These are phyloP conservation scores for Termitomyces sp. DNA, from an alignment of 768 basidiomycete species.

Conservation along the genomic window DNA sequence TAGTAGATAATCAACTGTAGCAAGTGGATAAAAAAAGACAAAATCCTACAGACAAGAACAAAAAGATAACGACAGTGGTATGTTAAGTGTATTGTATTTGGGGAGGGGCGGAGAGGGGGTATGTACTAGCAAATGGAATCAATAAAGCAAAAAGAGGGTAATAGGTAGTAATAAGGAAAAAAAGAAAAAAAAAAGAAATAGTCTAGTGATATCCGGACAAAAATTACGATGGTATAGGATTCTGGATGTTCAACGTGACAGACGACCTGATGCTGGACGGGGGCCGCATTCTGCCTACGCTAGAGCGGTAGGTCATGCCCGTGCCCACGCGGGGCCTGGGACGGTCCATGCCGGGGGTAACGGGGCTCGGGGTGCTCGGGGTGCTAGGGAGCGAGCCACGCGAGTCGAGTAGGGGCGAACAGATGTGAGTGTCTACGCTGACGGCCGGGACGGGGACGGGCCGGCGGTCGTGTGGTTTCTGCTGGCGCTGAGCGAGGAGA, in stretches of 20 bases:
- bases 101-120: too few relatives aligned
- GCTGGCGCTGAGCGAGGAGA: slow-evolving; percentile 24
- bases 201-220: background rate
- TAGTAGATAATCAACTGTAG: too few relatives aligned
- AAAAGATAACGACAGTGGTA: background rate
- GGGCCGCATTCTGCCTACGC: background rate
- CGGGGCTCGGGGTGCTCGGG: background rate
- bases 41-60: background rate
- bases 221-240: background rate
- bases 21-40: too few relatives aligned
- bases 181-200: too few relatives aligned
- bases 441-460: background rate
- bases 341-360: slow-evolving; percentile 10
- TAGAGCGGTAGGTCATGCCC: slow-evolving; percentile 60
- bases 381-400: slow-evolving; percentile 12
- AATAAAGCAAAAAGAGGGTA: too few relatives aligned
- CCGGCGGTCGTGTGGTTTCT: background rate
- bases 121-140: too few relatives aligned
- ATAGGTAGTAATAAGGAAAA: too few relatives aligned
- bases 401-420: slow-evolving; percentile 27
- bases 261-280: background rate
- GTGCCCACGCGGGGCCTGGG: slow-evolving; percentile 61
- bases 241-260: background rate
- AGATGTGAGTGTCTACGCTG: slow-evolving; percentile 16
- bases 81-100: background rate